A percentile compares a stretch with the other conserved stretches of the same genome.
Conservation (phyloP, 2,329 filamentous ascomycete species). For the Ophiostoma montium region DNA sequence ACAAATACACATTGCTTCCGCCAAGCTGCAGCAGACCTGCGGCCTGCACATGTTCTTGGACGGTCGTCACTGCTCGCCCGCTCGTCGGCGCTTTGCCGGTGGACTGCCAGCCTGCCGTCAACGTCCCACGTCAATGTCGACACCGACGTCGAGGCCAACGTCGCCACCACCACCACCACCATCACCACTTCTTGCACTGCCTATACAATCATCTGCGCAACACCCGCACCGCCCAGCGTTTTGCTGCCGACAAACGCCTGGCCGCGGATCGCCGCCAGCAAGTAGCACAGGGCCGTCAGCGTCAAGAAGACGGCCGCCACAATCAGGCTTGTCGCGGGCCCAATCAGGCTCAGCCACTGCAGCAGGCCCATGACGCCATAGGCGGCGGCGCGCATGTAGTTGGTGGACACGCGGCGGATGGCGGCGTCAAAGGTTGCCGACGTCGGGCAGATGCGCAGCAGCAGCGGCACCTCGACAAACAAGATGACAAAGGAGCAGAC, state of each 20-base stretch:
- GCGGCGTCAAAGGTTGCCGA: conserved; percentile 76
- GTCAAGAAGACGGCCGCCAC: conserved; percentile 72
- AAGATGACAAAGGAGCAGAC: conserved; percentile 59
- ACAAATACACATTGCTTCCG: not conserved
- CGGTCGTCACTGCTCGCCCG: too few species aligned
- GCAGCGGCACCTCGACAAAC: conserved; percentile 82
- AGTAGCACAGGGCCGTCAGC: conserved; percentile 68
- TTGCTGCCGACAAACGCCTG: conserved; percentile 87
- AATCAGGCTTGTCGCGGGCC: conserved; percentile 56
- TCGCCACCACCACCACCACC: too few species aligned
- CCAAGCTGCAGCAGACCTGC: too few species aligned
- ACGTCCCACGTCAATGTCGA: not conserved
- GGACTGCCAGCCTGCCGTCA: too few species aligned
- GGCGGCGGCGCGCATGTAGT: conserved; percentile 88
- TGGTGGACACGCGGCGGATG: conserved; percentile 86
- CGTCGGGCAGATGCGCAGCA: conserved; percentile 94
- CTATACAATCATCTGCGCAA: conserved; percentile 89
- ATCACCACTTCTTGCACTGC: not conserved
- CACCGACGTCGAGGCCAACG: not conserved
- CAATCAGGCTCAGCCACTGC: conserved; percentile 70
- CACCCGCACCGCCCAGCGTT: conserved; percentile 83
- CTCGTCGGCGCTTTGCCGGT: too few species aligned
- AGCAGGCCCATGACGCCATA: conserved; percentile 69
- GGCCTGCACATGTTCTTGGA: not conserved
- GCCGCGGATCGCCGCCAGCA: conserved; percentile 62